Conservation (phyloP, 805 yeast species). For the Nakazawaea wickerhamii region DNA sequence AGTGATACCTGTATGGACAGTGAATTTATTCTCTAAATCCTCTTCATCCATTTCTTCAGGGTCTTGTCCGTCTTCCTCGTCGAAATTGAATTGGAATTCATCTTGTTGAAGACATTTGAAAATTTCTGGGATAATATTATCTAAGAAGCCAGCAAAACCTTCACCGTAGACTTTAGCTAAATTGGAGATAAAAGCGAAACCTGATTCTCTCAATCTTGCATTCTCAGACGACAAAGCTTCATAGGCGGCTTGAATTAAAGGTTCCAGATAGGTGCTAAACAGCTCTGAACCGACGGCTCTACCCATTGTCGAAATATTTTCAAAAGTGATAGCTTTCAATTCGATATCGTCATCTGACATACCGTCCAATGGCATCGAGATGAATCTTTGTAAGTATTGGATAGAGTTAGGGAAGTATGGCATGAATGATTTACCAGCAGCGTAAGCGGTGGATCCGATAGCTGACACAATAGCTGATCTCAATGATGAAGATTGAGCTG, state of each 20-base stretch:
- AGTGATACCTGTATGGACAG: conserved; percentile 91
- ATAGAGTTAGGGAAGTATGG: conserved; percentile 85
- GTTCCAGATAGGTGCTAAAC: conserved; percentile 80
- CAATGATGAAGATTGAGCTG: conserved; percentile 68
- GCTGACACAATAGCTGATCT: conserved; percentile 86
- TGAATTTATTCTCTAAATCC: conserved; percentile 64
- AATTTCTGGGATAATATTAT: conserved; percentile 76
- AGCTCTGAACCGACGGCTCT: conserved; percentile 92
- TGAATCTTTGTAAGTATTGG: conserved; percentile 74
- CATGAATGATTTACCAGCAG: conserved; percentile 80
- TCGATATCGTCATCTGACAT: conserved; percentile 86
- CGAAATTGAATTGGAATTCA: conserved; percentile 67
- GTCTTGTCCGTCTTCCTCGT: conserved; percentile 45
- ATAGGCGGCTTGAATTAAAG: conserved; percentile 84
- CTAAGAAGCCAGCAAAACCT: conserved; percentile 83
- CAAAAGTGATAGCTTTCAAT: conserved; percentile 87
- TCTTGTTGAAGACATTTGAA: conserved; percentile 80
- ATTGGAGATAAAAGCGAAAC: conserved; percentile 87
- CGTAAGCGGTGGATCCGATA: conserved; percentile 94
- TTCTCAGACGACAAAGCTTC: conserved; percentile 69
- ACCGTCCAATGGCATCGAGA: conserved; percentile 67
- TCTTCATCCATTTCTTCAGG: conserved; percentile 54
- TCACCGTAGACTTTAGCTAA: conserved; percentile 93
- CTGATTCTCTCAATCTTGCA: conserved; percentile 88
- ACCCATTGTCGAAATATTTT: conserved; percentile 91